Base-by-base conservation (phyloP, 2,329 filamentous ascomycete genomes). In the Exophiala bonariae region DNA sequence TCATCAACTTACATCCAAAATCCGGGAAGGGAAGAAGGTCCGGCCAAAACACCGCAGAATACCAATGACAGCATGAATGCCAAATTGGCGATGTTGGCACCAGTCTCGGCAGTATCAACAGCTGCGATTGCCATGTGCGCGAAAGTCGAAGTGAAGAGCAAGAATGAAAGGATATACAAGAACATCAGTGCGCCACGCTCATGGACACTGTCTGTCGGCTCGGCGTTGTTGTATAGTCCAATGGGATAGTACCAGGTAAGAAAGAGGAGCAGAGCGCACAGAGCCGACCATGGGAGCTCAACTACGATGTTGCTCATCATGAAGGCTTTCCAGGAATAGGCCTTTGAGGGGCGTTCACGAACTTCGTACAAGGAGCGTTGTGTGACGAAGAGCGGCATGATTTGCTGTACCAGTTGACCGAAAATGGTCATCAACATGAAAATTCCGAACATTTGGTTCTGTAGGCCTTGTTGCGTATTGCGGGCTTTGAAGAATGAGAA, bases 391-490 rank as follows among this genome's bases (percentile, higher is more conserved):
- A 58, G 44, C 2, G 80, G 80, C 68, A 81, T 79, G 54, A 82
- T 80, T 57, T 80, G 69, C 47, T 73, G 69, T 6, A 71, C 66
- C 39, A 73, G 56, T 56, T 72, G 71, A 49, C 86, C 86, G 63
- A 95, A 95, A 63, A 95, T 82, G 34, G 85, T 92, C 48, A 87
- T 74, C 47, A 93, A 71, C 78, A 93, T 87, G 79, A 95, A 95
- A 57, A 96, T 86, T 66, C 83, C 79, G 64, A 95, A 95, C 82
- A 93, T 89, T 65, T 95, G 88, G 70, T 95, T 95, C 68, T 92
- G 87, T 3, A 95, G 75, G 55, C 89, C 89, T 65, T 92, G 88
- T 34, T 85, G 79, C 30, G 81, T 84, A 71, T 89, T 86, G 33
- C 81, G 76, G 1, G 87, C 85, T 19, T 82, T 78, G 77, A 82